These are phyloP conservation scores for Xylaria curta DNA, from an alignment of 495 filamentous ascomycete genomes.

Conservation along the genomic window DNA sequence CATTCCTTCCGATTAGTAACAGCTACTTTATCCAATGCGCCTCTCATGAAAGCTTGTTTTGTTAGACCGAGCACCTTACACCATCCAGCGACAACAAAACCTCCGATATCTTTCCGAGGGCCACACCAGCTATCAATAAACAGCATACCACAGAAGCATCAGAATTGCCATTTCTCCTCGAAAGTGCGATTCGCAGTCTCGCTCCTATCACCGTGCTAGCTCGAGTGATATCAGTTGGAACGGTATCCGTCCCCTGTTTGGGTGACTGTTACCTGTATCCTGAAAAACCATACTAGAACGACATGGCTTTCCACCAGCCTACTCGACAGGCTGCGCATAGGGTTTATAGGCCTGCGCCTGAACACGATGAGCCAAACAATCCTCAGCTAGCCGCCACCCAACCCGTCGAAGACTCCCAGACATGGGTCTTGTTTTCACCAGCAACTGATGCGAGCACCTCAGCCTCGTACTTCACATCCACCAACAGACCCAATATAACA, in stretches of 20 bases:
- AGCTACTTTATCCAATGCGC: not conserved
- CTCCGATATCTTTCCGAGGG: constrained; percentile 9
- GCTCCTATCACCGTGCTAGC: not conserved
- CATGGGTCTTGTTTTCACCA: constrained; percentile 97
- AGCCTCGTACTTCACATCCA: constrained; percentile 73
- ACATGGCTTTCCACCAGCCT: constrained; percentile 87
- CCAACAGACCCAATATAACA: constrained; percentile 72
- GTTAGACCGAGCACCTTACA: not conserved
- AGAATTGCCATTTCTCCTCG: not conserved
- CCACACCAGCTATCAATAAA: not conserved
- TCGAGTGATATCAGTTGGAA: constrained; percentile 26
- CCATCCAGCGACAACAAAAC: not conserved
- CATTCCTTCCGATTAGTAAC: not conserved
- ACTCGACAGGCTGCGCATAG: constrained; percentile 66
- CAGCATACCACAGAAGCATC: not conserved
- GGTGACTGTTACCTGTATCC: constrained; percentile 26
- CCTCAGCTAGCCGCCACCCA: constrained; percentile 47
- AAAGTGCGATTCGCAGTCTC: not conserved
- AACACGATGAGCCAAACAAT: constrained; percentile 53
- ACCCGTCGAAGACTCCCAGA: constrained; percentile 72
- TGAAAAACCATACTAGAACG: not conserved
- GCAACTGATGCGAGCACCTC: constrained; percentile 66
- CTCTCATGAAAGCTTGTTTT: not conserved
- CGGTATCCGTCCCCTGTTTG: constrained; percentile 30
- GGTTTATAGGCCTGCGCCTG: constrained; percentile 58